Evolutionary conservation across 73 alveolate genomes (phyloP).

Genomic region (Paramecium biaurelia): DNA sequence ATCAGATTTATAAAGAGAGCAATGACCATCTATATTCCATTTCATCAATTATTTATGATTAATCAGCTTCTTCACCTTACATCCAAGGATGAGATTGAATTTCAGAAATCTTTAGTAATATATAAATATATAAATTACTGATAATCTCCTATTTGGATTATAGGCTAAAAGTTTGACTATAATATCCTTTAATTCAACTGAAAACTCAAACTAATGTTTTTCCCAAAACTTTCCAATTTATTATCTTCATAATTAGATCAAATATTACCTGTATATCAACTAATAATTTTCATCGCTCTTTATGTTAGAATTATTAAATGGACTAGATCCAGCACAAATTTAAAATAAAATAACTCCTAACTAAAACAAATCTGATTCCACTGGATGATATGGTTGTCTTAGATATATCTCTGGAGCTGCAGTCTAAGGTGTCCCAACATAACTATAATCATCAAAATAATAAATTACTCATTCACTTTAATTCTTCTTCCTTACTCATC

Average conservation of each 20-base stretch:
- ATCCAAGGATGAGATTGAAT: conserved; percentile 37
- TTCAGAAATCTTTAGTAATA: background rate
- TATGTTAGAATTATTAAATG: background rate
- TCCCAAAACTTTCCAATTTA: background rate
- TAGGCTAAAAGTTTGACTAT: background rate
- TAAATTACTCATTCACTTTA: background rate
- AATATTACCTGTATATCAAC: background rate
- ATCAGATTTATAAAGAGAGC: background rate
- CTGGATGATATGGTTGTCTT: conserved; percentile 17
- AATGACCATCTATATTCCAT: background rate
- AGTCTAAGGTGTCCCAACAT: conserved; percentile 24
- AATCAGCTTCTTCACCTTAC: background rate
- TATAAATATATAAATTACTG: background rate
- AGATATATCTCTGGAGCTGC: conserved; percentile 53
- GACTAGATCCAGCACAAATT: conserved; percentile 27
- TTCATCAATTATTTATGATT: background rate
- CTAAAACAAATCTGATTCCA: conserved; percentile 29
- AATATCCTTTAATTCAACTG: conserved; percentile 8
- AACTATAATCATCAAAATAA: background rate
- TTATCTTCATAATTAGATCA: background rate
- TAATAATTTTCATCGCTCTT: background rate
- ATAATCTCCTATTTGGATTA: conserved; percentile 43
- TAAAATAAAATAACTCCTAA: conserved; percentile 45
- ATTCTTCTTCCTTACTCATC: conserved; percentile 39
- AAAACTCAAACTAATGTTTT: background rate